Evolutionary conservation across 352 stramenopile species (phyloP).

Genomic region (Heterotrichella gracilis): DNA sequence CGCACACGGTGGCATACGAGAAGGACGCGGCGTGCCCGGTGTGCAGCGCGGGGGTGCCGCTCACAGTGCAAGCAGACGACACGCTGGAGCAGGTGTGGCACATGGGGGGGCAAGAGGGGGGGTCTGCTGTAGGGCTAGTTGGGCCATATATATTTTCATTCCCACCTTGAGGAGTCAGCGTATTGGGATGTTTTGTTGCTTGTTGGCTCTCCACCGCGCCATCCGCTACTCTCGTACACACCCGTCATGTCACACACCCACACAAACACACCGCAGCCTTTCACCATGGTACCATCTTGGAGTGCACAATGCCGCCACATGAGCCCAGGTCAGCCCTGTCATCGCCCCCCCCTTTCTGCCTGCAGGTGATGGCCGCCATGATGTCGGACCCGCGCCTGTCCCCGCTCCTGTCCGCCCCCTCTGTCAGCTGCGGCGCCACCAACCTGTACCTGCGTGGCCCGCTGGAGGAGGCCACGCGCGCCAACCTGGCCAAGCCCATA

Average conservation of each 20-base stretch:
- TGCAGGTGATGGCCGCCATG: not conserved
- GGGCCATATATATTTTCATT: too few species aligned
- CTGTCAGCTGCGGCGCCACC: not conserved
- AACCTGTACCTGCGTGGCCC: slow-evolving; percentile 24
- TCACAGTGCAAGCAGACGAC: slow-evolving; percentile 28
- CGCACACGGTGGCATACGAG: slow-evolving; percentile 76
- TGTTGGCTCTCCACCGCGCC: too few species aligned
- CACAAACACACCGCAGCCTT: too few species aligned
- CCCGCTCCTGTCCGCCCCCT: not conserved
- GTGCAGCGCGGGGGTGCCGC: slow-evolving; percentile 33
- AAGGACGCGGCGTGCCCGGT: slow-evolving; percentile 47
- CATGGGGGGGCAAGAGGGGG: too few species aligned
- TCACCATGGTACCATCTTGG: too few species aligned
- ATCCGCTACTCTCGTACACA: too few species aligned
- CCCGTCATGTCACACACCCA: too few species aligned
- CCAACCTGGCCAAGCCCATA: slow-evolving; percentile 53
- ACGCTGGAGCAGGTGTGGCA: too few species aligned
- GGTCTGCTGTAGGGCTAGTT: too few species aligned
- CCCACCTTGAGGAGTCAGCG: too few species aligned
- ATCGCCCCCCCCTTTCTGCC: slow-evolving; percentile 13
- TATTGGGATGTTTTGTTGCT: too few species aligned
- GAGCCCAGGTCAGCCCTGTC: slow-evolving; percentile 26
- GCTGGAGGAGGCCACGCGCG: slow-evolving; percentile 43
- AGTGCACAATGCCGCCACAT: slow-evolving; percentile 28
- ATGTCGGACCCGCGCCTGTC: not conserved